Evolutionary conservation across 148 eudicot genomes (phyloP), one percentile per base, ranked within the genome.

Genomic region (Heliamphora exappendiculata): DNA sequence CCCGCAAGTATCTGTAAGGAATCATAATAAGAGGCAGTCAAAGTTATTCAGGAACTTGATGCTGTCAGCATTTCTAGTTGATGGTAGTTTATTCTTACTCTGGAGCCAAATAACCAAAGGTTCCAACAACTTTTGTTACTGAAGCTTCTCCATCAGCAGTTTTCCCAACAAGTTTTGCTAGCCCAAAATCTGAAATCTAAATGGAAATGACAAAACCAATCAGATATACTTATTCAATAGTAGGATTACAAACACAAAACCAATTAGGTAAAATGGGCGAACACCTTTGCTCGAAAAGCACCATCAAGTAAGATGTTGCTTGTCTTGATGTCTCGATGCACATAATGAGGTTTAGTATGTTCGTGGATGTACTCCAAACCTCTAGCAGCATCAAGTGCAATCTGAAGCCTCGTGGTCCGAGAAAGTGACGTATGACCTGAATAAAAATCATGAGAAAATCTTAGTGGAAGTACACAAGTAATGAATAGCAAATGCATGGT

Each of bases 281-380:
- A 58, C 72, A 94, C 98, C 97, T 94, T 94, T 53, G 91, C 97
- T 85, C 94, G 87, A 69, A 91, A 94, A 63, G 93, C 86, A 55
- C 87, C 90, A 79, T 94, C 97, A 6, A 94, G 95, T 73, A 94
- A 80, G 83, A 94, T 91, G 84, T 94, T 94, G 89, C 98, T 94
- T 9, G 95, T 81, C 81, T 94, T 94, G 42, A 94, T 88, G 85
- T 94, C 98, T 75, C 98, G 91, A 76, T 94, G 98, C 76, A 94
- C 97, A 83, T 94, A 94, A 82, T 94, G 98, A 42, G 91, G 81
- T 83, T 91, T 94, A 12, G 97, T 94, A 81, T 94, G 98, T 83
- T 94, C 97, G 51, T 94, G 98, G 66, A 94, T 89, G 76, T 94
- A 94, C 80, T 94, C 98, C 69, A 94, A 82, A 67, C 98, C 98